Percentiles rank a stretch among this genome's conserved stretches.
Conservation (phyloP, 2,329 filamentous ascomycete species). For the Cercospora berteroae region DNA sequence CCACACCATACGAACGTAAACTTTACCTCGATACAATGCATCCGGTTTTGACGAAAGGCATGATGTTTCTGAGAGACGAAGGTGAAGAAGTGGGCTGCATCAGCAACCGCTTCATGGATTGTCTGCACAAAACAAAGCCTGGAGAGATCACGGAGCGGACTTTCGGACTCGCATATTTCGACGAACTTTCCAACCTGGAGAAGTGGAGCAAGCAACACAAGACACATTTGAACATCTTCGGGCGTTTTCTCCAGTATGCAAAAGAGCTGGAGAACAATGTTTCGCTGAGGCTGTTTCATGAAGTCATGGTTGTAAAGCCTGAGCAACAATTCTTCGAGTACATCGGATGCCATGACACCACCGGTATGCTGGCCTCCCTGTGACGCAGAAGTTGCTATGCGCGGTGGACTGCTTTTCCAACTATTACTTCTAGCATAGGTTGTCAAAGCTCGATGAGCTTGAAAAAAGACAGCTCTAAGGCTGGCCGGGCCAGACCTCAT, state of each 20-base stretch:
- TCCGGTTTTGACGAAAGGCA: conserved; percentile 45
- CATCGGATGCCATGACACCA: conserved; percentile 26
- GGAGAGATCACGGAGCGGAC: conserved; percentile 24
- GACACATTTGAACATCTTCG: conserved; percentile 30
- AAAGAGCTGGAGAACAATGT: conserved; percentile 27
- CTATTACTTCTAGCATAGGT: background rate
- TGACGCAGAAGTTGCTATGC: background rate
- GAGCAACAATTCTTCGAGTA: conserved; percentile 30
- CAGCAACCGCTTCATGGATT: conserved; percentile 47
- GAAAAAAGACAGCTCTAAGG: conserved; percentile 34
- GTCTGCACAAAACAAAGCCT: conserved; percentile 26
- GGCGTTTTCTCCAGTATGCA: conserved; percentile 27
- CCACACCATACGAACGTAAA: conserved; percentile 42
- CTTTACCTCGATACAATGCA: conserved; percentile 50
- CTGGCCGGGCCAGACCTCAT: conserved; percentile 67
- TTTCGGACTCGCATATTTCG: conserved; percentile 29
- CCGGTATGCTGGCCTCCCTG: conserved; percentile 25
- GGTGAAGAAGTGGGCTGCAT: conserved; percentile 47
- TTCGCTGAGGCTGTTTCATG: conserved; percentile 25
- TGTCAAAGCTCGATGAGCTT: conserved; percentile 12
- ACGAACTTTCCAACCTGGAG: conserved; percentile 26
- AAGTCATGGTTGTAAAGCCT: conserved; percentile 28
- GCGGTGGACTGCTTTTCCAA: background rate
- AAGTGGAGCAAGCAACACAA: conserved; percentile 30
- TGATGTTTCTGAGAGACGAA: conserved; percentile 47